phyloP scores from a whole-genome alignment of 2,329 filamentous ascomycete genomes.

The Fusarium sp. region DNA sequence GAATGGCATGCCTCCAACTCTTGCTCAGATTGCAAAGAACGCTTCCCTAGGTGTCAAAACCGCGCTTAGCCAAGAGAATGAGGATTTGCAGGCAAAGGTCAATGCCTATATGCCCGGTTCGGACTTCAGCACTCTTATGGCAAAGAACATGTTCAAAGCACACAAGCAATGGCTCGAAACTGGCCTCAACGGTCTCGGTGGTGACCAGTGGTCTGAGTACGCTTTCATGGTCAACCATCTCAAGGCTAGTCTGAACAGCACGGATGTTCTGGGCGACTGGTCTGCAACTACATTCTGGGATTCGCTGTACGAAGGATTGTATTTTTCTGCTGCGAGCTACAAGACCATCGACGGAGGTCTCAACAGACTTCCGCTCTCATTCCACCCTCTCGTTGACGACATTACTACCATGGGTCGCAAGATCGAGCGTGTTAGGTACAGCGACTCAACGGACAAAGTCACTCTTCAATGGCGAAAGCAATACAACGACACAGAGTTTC shows the following conservation, averaged over 20 bases:
- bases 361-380: neutral
- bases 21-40: neutral
- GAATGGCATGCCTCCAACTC: neutral
- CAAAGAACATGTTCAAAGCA: slow-evolving; percentile 19
- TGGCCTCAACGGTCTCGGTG: neutral
- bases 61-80: accelerated
- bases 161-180: slow-evolving; percentile 25
- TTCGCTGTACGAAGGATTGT: neutral
- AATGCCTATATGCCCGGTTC: slow-evolving; percentile 2
- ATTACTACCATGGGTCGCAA: slow-evolving; percentile 12
- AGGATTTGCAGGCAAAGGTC: neutral
- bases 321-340: slow-evolving; percentile 7
- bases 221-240: slow-evolving; percentile 22
- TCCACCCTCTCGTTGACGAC: slow-evolving; percentile 9
- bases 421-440: slow-evolving; percentile 5
- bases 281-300: neutral
- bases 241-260: slow-evolving; percentile 8
- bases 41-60: neutral
- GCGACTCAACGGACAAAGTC: neutral
- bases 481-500: slow-evolving; percentile 14
- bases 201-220: slow-evolving; percentile 15
- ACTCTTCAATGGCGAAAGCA: slow-evolving; percentile 2
- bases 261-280: slow-evolving; percentile 6
- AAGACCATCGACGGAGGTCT: slow-evolving; percentile 12
- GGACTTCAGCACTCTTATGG: slow-evolving; percentile 8